Percentiles rank a stretch among this genome's conserved stretches.
Evolutionary conservation across 768 basidiomycete genomes (phyloP).

Genomic region (Tylopilus intermedius): DNA sequence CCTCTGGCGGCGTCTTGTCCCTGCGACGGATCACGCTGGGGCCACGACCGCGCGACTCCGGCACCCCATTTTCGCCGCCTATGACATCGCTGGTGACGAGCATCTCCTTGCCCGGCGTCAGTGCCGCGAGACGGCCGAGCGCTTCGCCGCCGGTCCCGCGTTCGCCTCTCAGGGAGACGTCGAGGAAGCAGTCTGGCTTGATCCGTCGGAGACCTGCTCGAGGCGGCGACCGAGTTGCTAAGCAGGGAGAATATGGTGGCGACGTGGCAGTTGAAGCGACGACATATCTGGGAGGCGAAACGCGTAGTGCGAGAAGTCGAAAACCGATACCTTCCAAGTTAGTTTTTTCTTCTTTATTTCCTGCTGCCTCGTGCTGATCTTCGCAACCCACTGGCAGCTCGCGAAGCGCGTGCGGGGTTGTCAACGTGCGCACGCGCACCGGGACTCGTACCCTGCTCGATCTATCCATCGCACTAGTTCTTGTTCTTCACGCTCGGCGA

Average conservation of each 20-base stretch:
- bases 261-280: slow-evolving; percentile 24
- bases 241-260: slow-evolving; percentile 45
- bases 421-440: slow-evolving; percentile 62
- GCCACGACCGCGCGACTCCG: slow-evolving; percentile 22
- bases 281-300: slow-evolving; percentile 47
- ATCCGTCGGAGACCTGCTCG: slow-evolving; percentile 34
- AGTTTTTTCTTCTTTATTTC: neutral
- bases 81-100: too few species aligned
- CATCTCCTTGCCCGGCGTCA: slow-evolving; percentile 42
- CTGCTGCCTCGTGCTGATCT: neutral
- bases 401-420: slow-evolving; percentile 75
- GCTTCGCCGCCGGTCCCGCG: slow-evolving; percentile 12
- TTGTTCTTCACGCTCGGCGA: slow-evolving; percentile 70
- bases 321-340: slow-evolving; percentile 14
- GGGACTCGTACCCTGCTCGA: slow-evolving; percentile 59
- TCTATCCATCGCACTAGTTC: slow-evolving; percentile 86
- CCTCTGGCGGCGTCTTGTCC: slow-evolving; percentile 48
- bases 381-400: slow-evolving; percentile 25
- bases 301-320: slow-evolving; percentile 13
- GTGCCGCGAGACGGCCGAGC: slow-evolving; percentile 38
- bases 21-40: slow-evolving; percentile 52
- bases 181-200: slow-evolving; percentile 29
- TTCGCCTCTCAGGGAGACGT: slow-evolving; percentile 25
- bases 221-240: slow-evolving; percentile 32
- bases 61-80: slow-evolving; percentile 19